A percentile compares a stretch with the other conserved stretches of the same genome.
phyloP scores from a whole-genome alignment of 148 eudicot genomes.

The Hydrangea macrophylla region DNA sequence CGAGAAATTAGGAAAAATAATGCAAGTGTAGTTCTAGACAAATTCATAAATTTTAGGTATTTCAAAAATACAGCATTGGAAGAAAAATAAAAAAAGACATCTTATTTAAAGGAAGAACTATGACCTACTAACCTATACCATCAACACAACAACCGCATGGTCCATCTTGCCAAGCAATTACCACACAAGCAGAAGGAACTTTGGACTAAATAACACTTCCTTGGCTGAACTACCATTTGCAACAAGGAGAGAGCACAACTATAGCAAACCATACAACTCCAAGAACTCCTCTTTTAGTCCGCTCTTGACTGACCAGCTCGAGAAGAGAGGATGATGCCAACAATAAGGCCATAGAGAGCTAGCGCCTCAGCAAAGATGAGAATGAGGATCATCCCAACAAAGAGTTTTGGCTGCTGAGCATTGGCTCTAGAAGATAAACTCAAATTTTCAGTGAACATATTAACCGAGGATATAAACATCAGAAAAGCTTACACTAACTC shows the following conservation, averaged over 20 bases:
- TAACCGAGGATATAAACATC: neutral
- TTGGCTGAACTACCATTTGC: neutral
- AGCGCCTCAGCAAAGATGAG: slow-evolving; percentile 58
- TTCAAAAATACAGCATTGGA: neutral
- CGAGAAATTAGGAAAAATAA: neutral
- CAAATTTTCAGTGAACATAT: neutral
- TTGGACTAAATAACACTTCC: neutral
- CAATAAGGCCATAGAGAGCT: slow-evolving; percentile 52
- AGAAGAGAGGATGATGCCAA: slow-evolving; percentile 53
- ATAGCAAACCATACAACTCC: neutral
- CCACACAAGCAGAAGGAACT: neutral
- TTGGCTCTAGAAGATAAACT: slow-evolving; percentile 34
- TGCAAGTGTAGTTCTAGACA: neutral
- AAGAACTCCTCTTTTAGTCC: slow-evolving; percentile 20
- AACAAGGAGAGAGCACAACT: neutral
- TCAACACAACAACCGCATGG: neutral
- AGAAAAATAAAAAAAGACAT: neutral
- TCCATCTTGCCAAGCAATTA: neutral
- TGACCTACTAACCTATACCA: neutral
- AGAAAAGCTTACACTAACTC: neutral
- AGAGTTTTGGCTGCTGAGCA: slow-evolving; percentile 60
- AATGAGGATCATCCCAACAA: slow-evolving; percentile 58
- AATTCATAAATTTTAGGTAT: neutral
- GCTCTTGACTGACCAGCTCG: slow-evolving; percentile 60
- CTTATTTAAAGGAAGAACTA: neutral